phyloP scores from a whole-genome alignment of 257 asterid genomes.

The Lycium ferocissimum region DNA sequence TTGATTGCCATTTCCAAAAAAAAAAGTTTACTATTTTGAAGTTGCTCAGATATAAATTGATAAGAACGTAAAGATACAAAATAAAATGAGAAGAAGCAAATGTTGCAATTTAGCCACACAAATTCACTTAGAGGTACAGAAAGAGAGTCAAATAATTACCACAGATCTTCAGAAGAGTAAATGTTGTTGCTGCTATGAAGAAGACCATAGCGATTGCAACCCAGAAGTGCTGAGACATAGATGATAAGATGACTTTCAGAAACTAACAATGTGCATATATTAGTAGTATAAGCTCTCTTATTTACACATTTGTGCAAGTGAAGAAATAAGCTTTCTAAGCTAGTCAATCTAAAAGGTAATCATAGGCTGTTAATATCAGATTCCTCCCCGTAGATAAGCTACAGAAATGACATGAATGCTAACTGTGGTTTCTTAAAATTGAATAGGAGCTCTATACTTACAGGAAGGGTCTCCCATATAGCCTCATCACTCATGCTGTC shows the following conservation, averaged over 20 bases:
- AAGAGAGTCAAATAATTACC: conserved; percentile 53
- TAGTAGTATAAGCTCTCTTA: not conserved
- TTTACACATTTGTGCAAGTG: conserved; percentile 5
- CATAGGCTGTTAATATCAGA: not conserved
- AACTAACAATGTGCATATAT: conserved; percentile 23
- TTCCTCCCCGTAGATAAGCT: conserved; percentile 10
- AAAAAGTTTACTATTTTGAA: not conserved
- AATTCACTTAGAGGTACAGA: conserved; percentile 4
- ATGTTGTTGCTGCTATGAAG: conserved; percentile 91
- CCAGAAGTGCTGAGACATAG: conserved; percentile 90
- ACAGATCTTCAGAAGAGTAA: conserved; percentile 84
- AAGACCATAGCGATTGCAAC: conserved; percentile 98
- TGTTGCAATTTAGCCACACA: not conserved
- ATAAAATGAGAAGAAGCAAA: not conserved
- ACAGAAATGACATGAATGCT: not conserved
- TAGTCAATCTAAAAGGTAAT: not conserved
- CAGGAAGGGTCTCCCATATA: conserved; percentile 98
- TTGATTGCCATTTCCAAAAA: not conserved
- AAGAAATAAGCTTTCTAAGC: not conserved
- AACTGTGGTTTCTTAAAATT: conserved; percentile 3
- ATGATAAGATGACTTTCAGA: conserved; percentile 31
- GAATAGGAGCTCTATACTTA: conserved; percentile 49
- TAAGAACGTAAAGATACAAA: not conserved
- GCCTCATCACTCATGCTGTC: conserved; percentile 90
- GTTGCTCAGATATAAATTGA: not conserved